A percentile compares a stretch with the other conserved stretches of the same genome.
Evolutionary conservation across 2,329 filamentous ascomycete species (phyloP).

Genomic region (Leptographium radiaticola): DNA sequence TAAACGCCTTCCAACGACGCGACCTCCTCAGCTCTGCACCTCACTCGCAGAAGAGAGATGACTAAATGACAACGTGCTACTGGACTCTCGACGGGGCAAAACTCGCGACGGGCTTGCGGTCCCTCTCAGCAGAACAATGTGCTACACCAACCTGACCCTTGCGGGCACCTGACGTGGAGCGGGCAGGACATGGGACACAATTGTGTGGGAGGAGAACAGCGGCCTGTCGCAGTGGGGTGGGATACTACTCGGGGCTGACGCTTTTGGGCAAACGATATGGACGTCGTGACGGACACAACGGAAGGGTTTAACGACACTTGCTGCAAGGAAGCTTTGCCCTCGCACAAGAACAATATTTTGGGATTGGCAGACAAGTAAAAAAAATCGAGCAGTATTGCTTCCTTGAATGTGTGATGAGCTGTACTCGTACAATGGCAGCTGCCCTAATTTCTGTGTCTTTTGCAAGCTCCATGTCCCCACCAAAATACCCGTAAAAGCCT

Average conservation of each 20-base stretch:
- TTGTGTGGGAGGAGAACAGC: not conserved
- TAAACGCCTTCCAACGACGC: constrained; percentile 4
- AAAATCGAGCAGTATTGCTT: constrained; percentile 2
- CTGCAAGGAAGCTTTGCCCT: constrained; percentile 4
- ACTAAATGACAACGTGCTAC: not conserved
- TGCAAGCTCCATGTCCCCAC: too few species aligned
- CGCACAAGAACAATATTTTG: not conserved
- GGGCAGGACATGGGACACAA: not conserved
- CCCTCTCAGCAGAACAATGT: not conserved
- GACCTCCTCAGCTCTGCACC: constrained; percentile 4
- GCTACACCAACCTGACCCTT: not conserved
- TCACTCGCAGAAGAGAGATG: not conserved
- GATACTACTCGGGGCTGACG: not conserved
- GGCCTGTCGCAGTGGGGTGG: not conserved
- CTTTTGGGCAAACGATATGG: not conserved
- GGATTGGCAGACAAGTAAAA: constrained; percentile 1
- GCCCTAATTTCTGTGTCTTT: too few species aligned
- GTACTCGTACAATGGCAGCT: too few species aligned
- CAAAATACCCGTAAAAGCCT: too few species aligned
- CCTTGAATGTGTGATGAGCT: not conserved
- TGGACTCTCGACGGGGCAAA: not conserved
- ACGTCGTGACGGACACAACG: not conserved
- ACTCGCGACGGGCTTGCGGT: not conserved
- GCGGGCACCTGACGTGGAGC: not conserved
- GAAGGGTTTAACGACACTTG: not conserved